Evolutionary conservation across 148 eudicot species (phyloP).

Genomic region (Polygonum aviculare): DNA sequence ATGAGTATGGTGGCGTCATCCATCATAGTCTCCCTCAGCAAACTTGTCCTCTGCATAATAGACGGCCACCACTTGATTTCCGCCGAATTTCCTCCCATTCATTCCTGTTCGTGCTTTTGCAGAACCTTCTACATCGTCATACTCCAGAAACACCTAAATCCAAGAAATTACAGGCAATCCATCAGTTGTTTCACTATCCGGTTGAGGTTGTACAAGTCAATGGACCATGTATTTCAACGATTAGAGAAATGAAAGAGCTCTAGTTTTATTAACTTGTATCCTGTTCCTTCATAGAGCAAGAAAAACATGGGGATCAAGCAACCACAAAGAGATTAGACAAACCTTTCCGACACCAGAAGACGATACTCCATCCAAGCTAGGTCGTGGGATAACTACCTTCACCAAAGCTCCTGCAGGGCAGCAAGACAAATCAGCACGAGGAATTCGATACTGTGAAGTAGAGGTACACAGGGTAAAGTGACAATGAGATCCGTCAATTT

Average conservation of each 20-base stretch:
- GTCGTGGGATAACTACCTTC: constrained; percentile 74
- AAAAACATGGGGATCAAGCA: neutral
- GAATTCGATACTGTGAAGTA: neutral
- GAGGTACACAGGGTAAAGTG: neutral
- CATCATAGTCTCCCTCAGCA: constrained; percentile 60
- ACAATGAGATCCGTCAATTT: neutral
- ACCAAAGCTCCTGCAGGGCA: constrained; percentile 60
- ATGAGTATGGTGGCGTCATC: neutral
- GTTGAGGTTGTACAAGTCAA: too few relatives aligned
- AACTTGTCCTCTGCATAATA: constrained; percentile 68
- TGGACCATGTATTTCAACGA: too few relatives aligned
- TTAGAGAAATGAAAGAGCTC: neutral
- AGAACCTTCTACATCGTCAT: constrained; percentile 56
- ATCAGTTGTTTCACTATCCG: too few relatives aligned
- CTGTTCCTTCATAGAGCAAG: neutral
- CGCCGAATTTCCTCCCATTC: constrained; percentile 81
- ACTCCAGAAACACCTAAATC: constrained; percentile 83
- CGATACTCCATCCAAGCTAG: constrained; percentile 53
- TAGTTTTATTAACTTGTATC: neutral
- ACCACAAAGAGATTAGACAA: neutral
- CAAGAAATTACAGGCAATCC: neutral
- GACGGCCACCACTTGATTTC: constrained; percentile 65
- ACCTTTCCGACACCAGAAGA: constrained; percentile 93
- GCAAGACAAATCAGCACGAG: constrained; percentile 1
- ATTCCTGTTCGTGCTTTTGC: constrained; percentile 56